Evolutionary conservation across 2,329 filamentous ascomycete species (phyloP).

Genomic region (Beauveria rudraprayagi): DNA sequence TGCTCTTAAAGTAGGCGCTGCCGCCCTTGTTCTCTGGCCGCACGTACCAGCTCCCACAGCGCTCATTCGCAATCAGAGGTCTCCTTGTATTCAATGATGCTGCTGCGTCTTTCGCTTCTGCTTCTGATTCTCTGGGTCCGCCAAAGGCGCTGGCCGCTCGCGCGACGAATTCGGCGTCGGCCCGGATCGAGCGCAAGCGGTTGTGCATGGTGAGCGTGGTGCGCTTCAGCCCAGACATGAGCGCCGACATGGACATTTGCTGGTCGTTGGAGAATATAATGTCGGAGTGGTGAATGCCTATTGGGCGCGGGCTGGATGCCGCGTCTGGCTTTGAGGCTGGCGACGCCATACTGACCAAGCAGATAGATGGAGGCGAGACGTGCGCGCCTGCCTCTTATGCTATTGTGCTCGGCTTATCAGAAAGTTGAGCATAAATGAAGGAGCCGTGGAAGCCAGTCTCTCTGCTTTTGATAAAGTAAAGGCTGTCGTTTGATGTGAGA

Average conservation of each 20-base stretch:
- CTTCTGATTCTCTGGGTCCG: background rate
- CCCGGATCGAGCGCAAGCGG: slow-evolving; percentile 68
- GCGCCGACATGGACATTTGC: slow-evolving; percentile 59
- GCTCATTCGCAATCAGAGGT: slow-evolving; percentile 83
- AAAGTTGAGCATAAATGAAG: too few species aligned
- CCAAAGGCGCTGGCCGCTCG: slow-evolving; percentile 45
- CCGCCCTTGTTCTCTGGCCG: slow-evolving; percentile 53
- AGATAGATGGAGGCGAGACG: background rate
- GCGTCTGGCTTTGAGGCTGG: background rate
- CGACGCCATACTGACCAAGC: background rate
- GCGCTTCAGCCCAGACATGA: slow-evolving; percentile 64
- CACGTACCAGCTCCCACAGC: slow-evolving; percentile 96
- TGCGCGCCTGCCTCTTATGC: too few species aligned
- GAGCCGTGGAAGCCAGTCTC: too few species aligned
- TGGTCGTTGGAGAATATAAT: slow-evolving; percentile 43
- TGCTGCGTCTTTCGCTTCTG: background rate
- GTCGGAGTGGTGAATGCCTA: slow-evolving; percentile 27
- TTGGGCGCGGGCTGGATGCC: background rate
- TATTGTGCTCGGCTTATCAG: too few species aligned
- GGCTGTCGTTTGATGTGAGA: too few species aligned
- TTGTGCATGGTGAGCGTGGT: slow-evolving; percentile 73
- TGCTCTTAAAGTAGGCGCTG: slow-evolving; percentile 95
- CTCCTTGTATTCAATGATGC: slow-evolving; percentile 26
- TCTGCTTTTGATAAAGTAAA: too few species aligned
- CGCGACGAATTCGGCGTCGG: slow-evolving; percentile 68